Percentiles rank a stretch among this genome's conserved stretches.
These are phyloP conservation scores for Hydnum rufescens DNA, from an alignment of 768 basidiomycete genomes.

Conservation along the genomic window DNA sequence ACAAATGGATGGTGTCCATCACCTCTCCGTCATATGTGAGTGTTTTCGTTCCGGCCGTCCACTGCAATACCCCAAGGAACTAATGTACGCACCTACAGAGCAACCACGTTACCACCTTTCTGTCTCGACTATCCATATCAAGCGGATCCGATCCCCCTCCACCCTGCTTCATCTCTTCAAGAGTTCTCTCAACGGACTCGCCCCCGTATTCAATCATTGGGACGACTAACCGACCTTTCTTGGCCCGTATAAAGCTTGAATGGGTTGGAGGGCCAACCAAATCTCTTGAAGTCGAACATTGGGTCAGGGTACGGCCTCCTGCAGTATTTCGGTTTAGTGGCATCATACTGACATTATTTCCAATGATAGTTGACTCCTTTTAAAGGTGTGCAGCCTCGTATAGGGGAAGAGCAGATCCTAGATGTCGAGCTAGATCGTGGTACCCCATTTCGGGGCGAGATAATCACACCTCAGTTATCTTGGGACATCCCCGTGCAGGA, in stretches of 20 bases:
- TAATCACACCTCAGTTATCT: not conserved
- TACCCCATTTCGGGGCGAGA: slow-evolving; percentile 9
- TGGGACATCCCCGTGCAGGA: not conserved
- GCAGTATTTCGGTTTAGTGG: no score
- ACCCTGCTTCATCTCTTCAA: slow-evolving; percentile 5
- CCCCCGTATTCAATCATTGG: slow-evolving; percentile 25
- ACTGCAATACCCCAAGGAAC: not conserved
- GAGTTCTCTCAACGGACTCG: slow-evolving; percentile 14
- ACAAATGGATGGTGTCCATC: slow-evolving; percentile 29
- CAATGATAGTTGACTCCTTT: no score
- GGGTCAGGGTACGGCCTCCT: slow-evolving; percentile 26
- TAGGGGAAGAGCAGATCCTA: slow-evolving; percentile 31
- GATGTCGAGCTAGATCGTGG: slow-evolving; percentile 30
- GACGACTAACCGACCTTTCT: slow-evolving; percentile 27
- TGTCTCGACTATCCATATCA: slow-evolving; percentile 19
- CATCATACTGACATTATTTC: no score
- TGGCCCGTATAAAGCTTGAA: slow-evolving; percentile 23
- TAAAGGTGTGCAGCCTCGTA: no score
- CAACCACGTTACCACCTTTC: slow-evolving; percentile 19
- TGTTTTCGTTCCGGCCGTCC: slow-evolving; percentile 1
- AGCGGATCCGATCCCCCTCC: slow-evolving; percentile 20
- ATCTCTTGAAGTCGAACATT: slow-evolving; percentile 28
- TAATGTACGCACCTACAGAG: slow-evolving; percentile 17
- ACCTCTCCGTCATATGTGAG: slow-evolving; percentile 30
- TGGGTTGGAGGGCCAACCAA: slow-evolving; percentile 27